phyloP scores from a whole-genome alignment of 352 stramenopile genomes.

The Globisporangium acanthophoron region DNA sequence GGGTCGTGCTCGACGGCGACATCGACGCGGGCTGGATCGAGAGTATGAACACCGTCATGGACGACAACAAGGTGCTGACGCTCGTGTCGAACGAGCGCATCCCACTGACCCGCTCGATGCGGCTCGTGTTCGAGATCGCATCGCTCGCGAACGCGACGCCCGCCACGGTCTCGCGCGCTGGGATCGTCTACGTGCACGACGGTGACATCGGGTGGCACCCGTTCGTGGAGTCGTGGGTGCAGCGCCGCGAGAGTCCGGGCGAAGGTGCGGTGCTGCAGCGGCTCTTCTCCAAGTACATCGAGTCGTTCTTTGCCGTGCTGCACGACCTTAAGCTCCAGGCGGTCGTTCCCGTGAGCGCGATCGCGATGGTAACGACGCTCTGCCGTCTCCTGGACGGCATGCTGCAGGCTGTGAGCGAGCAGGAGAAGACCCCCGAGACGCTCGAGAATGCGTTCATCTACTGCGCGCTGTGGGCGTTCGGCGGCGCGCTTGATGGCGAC shows the following conservation, averaged over 20 bases:
- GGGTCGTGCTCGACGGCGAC: slow-evolving; percentile 92
- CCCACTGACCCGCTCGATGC: slow-evolving; percentile 93
- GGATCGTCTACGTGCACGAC: slow-evolving; percentile 97
- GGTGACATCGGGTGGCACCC: slow-evolving; percentile 89
- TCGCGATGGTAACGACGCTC: slow-evolving; percentile 86
- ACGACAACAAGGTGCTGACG: slow-evolving; percentile 94
- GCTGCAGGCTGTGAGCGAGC: slow-evolving; percentile 60
- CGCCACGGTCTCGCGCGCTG: slow-evolving; percentile 94
- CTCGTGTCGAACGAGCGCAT: slow-evolving; percentile 97
- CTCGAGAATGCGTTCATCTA: slow-evolving; percentile 96
- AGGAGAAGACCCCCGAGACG: slow-evolving; percentile 80
- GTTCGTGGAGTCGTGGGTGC: slow-evolving; percentile 93
- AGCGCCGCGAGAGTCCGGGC: slow-evolving; percentile 63
- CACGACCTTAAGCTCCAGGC: slow-evolving; percentile 53
- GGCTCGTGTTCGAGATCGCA: slow-evolving; percentile 97
- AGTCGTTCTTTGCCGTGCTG: slow-evolving; percentile 72
- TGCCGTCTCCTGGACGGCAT: slow-evolving; percentile 94
- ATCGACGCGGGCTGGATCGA: slow-evolving; percentile 95
- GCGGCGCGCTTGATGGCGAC: slow-evolving; percentile 90
- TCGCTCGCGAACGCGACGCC: slow-evolving; percentile 95
- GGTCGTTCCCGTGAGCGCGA: slow-evolving; percentile 45
- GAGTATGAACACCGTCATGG: slow-evolving; percentile 91
- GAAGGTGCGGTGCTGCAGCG: slow-evolving; percentile 83
- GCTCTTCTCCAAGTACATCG: slow-evolving; percentile 94
- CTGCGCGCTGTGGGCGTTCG: slow-evolving; percentile 94